These are phyloP conservation scores for Trichoderma sp. DNA, from an alignment of 2,329 filamentous ascomycete genomes.

Conservation along the genomic window DNA sequence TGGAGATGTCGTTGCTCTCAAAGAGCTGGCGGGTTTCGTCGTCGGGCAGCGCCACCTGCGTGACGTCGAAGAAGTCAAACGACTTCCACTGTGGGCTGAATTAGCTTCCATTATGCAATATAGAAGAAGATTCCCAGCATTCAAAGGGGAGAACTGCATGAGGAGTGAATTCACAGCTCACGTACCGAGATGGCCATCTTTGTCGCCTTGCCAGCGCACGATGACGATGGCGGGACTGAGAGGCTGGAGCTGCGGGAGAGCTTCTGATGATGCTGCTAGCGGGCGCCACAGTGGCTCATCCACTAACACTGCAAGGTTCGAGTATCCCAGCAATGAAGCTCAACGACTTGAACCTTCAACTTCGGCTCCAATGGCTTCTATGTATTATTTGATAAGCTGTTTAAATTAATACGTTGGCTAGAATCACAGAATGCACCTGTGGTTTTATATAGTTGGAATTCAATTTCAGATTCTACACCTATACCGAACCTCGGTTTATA, in stretches of 20 bases:
- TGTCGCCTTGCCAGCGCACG: constrained; percentile 31
- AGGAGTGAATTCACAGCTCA: background rate
- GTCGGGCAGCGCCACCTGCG: constrained; percentile 75
- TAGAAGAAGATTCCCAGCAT: background rate
- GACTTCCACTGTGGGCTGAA: constrained; percentile 78
- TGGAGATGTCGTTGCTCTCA: constrained; percentile 79
- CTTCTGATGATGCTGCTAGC: background rate
- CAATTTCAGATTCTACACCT: background rate
- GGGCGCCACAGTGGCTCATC: constrained; percentile 27
- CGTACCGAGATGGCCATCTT: constrained; percentile 38
- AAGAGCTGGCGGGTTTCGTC: constrained; percentile 76
- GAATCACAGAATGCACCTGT: background rate
- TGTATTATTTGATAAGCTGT: no score
- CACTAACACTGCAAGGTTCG: background rate
- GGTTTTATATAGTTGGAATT: background rate
- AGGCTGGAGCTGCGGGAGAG: constrained; percentile 7
- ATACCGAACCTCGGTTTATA: background rate
- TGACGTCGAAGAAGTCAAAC: constrained; percentile 99
- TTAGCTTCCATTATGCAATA: background rate
- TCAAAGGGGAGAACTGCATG: background rate
- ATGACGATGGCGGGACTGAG: constrained; percentile 34
- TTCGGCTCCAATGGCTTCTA: no score
- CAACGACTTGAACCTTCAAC: background rate
- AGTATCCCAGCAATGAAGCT: background rate
- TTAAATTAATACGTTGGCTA: background rate